Conservation (phyloP, 2,329 filamentous ascomycete species). For the Cladobotryum mycophilum region DNA sequence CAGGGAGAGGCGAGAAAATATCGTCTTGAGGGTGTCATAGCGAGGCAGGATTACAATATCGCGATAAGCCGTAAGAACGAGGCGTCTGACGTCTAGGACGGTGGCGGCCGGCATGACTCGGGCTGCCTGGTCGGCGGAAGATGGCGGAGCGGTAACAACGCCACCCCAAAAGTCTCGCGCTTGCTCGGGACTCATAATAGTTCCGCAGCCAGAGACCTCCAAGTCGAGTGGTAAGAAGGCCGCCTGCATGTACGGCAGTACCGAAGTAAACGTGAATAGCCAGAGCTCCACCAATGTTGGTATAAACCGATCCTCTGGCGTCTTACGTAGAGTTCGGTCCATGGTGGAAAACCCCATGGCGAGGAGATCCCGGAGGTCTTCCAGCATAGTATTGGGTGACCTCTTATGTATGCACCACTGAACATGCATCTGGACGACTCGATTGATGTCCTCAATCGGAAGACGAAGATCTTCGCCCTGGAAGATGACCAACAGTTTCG, state of each 20-base stretch:
- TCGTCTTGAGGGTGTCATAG: slow-evolving; percentile 80
- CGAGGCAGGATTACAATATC: slow-evolving; percentile 84
- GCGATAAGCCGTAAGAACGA: slow-evolving; percentile 81
- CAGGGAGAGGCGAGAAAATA: slow-evolving; percentile 82
- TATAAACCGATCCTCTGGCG: slow-evolving; percentile 82
- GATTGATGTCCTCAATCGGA: slow-evolving; percentile 80
- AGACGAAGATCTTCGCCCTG: slow-evolving; percentile 72
- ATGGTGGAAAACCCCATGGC: slow-evolving; percentile 79
- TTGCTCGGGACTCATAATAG: slow-evolving; percentile 70
- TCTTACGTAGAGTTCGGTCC: slow-evolving; percentile 72
- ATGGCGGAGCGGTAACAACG: slow-evolving; percentile 41
- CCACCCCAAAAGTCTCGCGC: slow-evolving; percentile 88
- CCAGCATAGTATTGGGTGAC: slow-evolving; percentile 63
- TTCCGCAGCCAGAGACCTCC: slow-evolving; percentile 81
- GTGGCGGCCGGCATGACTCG: slow-evolving; percentile 43
- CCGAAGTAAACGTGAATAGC: slow-evolving; percentile 84
- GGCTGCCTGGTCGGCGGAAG: slow-evolving; percentile 24
- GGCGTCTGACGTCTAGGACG: slow-evolving; percentile 76
- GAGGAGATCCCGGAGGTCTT: slow-evolving; percentile 70
- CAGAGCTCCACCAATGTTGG: slow-evolving; percentile 88
- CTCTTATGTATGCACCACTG: slow-evolving; percentile 71
- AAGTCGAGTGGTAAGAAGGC: slow-evolving; percentile 90
- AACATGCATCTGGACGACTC: slow-evolving; percentile 71
- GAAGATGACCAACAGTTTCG: slow-evolving; percentile 70
- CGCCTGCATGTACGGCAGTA: slow-evolving; percentile 89